Evolutionary conservation across 495 filamentous ascomycete species (phyloP).

Genomic region (Thermothielavioides terrestris): DNA sequence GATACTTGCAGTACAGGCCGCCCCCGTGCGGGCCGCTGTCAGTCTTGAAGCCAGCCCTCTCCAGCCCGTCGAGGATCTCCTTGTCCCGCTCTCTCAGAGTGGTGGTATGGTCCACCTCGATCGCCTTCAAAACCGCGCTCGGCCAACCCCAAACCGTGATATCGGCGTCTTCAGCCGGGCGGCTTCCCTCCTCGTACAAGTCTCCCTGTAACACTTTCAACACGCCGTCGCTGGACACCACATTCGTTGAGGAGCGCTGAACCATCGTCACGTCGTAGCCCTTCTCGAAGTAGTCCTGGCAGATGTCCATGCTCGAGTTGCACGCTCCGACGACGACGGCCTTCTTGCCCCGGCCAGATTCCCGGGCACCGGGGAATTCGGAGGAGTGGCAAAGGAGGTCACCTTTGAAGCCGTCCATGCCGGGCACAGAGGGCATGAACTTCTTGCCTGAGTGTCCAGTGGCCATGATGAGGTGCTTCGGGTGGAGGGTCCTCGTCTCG

Average conservation of each 20-base stretch:
- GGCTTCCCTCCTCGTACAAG: conserved; percentile 56
- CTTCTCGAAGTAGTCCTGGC: conserved; percentile 71
- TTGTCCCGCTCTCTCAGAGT: conserved; percentile 44
- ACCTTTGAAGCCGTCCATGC: conserved; percentile 53
- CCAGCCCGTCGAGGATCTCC: conserved; percentile 50
- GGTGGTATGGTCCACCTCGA: conserved; percentile 44
- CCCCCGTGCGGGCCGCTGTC: conserved; percentile 57
- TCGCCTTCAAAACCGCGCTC: conserved; percentile 48
- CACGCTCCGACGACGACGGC: conserved; percentile 71
- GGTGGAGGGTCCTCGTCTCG: conserved; percentile 51
- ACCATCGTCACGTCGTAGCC: conserved; percentile 80
- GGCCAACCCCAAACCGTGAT: conserved; percentile 48
- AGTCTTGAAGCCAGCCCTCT: conserved; percentile 57
- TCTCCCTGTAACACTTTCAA: conserved; percentile 44
- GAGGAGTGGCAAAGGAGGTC: conserved; percentile 59
- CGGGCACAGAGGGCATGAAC: conserved; percentile 54
- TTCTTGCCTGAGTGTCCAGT: conserved; percentile 69
- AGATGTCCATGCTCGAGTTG: conserved; percentile 77
- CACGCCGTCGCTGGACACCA: conserved; percentile 48
- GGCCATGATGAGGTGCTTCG: conserved; percentile 59
- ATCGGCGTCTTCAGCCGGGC: conserved; percentile 55
- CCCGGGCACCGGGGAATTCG: conserved; percentile 52
- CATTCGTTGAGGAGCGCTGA: conserved; percentile 66
- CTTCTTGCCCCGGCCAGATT: conserved; percentile 45
- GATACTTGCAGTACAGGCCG: conserved; percentile 67